Percentiles rank a stretch among this genome's conserved stretches.
These are phyloP conservation scores for Bruguiera sexangula DNA, from an alignment of 345 rosid genomes.

Conservation along the genomic window DNA sequence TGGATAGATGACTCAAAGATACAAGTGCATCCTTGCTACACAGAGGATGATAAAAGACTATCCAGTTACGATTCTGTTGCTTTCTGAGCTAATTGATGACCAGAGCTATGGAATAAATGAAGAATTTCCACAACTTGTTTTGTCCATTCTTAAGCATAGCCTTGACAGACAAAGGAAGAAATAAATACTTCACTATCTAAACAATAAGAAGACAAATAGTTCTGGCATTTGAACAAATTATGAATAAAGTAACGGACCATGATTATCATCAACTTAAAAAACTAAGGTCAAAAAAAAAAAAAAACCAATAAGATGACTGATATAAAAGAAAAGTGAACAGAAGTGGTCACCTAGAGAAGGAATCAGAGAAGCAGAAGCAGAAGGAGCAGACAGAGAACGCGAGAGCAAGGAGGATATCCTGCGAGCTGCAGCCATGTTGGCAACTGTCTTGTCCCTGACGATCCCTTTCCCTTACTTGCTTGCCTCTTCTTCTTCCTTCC, in stretches of 20 bases:
- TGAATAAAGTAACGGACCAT: not conserved
- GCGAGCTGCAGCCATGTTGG: conserved; percentile 51
- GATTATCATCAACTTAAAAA: not conserved
- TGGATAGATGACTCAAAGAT: no score
- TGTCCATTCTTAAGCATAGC: not conserved
- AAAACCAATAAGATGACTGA: not conserved
- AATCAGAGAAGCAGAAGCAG: conserved; percentile 32
- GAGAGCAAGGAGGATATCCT: conserved; percentile 28
- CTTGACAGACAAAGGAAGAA: not conserved
- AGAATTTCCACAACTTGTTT: not conserved
- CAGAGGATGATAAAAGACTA: no score
- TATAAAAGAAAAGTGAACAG: not conserved
- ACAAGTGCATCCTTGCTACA: no score
- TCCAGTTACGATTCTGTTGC: no score
- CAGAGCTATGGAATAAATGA: not conserved
- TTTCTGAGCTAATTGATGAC: not conserved
- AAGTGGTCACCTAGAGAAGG: conserved; percentile 39
- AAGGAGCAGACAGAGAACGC: conserved; percentile 34
- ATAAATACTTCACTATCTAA: no score
- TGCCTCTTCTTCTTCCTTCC: not conserved
- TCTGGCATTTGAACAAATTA: not conserved
- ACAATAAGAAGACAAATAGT: not conserved
- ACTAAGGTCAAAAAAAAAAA: no score
- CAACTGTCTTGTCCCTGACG: not conserved
- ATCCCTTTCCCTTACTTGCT: no score